These are phyloP conservation scores for Rozella allomycis DNA, from an alignment of 371 early-diverging fungal species.

Conservation along the genomic window DNA sequence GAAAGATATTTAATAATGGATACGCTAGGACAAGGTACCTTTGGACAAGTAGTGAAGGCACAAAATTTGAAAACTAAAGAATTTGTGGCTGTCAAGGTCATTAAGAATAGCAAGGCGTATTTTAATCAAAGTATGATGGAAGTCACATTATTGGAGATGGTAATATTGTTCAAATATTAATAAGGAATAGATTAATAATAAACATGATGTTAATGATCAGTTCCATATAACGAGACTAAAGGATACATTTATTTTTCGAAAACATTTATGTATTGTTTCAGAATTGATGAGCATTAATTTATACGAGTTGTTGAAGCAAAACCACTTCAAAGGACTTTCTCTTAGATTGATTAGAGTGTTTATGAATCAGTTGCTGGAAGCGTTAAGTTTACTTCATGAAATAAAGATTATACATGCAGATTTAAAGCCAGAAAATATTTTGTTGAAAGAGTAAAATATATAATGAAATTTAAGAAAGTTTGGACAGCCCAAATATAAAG, in stretches of 20 bases:
- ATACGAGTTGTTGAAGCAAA: constrained; percentile 78
- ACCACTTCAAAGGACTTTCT: constrained; percentile 64
- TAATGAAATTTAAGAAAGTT: constrained; percentile 6
- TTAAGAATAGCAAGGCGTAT: constrained; percentile 79
- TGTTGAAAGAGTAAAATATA: constrained; percentile 48
- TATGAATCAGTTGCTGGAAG: constrained; percentile 64
- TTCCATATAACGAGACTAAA: constrained; percentile 56
- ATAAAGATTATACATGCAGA: constrained; percentile 90
- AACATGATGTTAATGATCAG: constrained; percentile 43
- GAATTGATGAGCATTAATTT: constrained; percentile 83
- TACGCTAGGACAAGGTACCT: constrained; percentile 86
- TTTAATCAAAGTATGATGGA: constrained; percentile 82
- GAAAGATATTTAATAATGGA: constrained; percentile 69
- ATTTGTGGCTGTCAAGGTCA: constrained; percentile 84
- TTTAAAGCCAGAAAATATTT: constrained; percentile 91
- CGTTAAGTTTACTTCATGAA: constrained; percentile 48
- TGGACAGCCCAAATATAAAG: constrained; percentile 62
- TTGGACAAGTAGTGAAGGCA: constrained; percentile 94
- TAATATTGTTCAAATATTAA: constrained; percentile 4
- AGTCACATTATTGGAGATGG: constrained; percentile 57
- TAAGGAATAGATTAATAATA: constrained; percentile 35
- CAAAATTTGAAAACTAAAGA: constrained; percentile 53
- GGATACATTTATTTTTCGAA: constrained; percentile 65
- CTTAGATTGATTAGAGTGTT: constrained; percentile 61
- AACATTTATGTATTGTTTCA: constrained; percentile 81